Base-by-base conservation (phyloP, 2,329 filamentous ascomycete genomes). In the Pseudogymnoascus sp. region DNA sequence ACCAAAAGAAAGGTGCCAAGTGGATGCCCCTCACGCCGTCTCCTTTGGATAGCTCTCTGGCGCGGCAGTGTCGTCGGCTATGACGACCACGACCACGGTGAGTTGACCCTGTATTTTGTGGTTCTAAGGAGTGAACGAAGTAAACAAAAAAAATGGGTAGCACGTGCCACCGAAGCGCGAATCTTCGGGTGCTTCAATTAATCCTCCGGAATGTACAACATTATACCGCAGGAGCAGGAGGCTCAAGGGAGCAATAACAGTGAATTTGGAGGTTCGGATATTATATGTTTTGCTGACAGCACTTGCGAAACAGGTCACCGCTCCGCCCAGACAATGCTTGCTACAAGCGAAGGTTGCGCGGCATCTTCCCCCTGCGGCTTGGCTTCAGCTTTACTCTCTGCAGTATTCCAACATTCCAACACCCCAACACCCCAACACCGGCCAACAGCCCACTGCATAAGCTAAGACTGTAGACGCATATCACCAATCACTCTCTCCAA, bases 131-230 rank as follows among this genome's bases (percentile, higher is more conserved):
- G 47, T 54, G 47, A 33, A 54, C 47, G n/a, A 54, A 33, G 29
- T 54, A 54, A 54, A 54, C 47, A 54, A 54, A 54, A 54, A 17
- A 54, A 54, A 33, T 26, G 47, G 47, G 47, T 33, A 54, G 47
- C 47, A 54, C 29, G 47, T 54, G 47, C 47, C 47, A 54, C 47
- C 47, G 47, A 54, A 54, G 29, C 47, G 47, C 47, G 47, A 54
- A 33, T 54, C 47, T 54, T 54, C 47, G 29, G 47, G 47, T 54
- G 47, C 29, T 54, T 54, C 47, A 54, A 54, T 54, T 54, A 54
- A 54, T 33, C 47, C 6, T 54, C 47, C 47, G 29, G 29, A 8
- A 54, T 33, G 47, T 54, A 54, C 47, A 54, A 33, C 47, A 54
- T 54, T 54, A 54, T 54, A 54, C 10, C 47, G 15, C 47, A 54